A percentile compares a stretch with the other conserved stretches of the same genome.
These are phyloP conservation scores for Naganishia sp. DNA, from an alignment of 1,284 basidiomycete species.

Conservation along the genomic window DNA sequence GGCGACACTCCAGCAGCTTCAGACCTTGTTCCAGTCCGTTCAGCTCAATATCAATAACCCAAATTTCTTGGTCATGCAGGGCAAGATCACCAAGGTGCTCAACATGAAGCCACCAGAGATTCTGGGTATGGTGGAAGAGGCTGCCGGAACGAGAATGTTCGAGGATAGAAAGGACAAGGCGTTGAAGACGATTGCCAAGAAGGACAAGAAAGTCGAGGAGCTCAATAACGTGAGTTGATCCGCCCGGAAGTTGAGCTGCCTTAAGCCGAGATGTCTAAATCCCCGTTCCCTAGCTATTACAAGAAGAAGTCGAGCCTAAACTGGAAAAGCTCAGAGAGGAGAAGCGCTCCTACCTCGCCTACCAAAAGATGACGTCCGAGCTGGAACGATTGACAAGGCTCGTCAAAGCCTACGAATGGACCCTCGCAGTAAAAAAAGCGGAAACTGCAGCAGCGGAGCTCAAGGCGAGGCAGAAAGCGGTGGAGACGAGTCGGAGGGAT, in stretches of 20 bases:
- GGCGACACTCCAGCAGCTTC: constrained; percentile 80
- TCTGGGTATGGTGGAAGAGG: constrained; percentile 97
- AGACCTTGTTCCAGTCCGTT: constrained; percentile 93
- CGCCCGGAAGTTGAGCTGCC: not conserved
- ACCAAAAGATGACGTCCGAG: constrained; percentile 85
- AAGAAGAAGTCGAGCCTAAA: constrained; percentile 93
- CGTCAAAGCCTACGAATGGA: constrained; percentile 89
- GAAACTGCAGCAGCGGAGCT: constrained; percentile 52
- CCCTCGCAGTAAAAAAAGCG: constrained; percentile 64
- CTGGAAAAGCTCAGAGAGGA: constrained; percentile 86
- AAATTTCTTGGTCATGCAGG: constrained; percentile 98
- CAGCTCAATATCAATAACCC: constrained; percentile 99
- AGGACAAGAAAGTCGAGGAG: constrained; percentile 94
- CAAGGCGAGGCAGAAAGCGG: constrained; percentile 44
- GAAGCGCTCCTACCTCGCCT: constrained; percentile 86
- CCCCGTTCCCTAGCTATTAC: constrained; percentile 58
- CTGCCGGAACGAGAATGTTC: constrained; percentile 98
- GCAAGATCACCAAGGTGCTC: constrained; percentile 90
- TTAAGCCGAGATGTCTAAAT: not conserved
- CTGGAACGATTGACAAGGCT: constrained; percentile 85
- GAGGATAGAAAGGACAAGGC: constrained; percentile 98
- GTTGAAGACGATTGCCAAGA: constrained; percentile 93
- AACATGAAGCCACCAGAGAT: constrained; percentile 99
- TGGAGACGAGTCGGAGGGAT: constrained; percentile 41
- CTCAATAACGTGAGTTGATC: constrained; percentile 62